These are phyloP conservation scores for Aspergillus sp. DNA, from an alignment of 2,329 filamentous ascomycete genomes.

Conservation along the genomic window DNA sequence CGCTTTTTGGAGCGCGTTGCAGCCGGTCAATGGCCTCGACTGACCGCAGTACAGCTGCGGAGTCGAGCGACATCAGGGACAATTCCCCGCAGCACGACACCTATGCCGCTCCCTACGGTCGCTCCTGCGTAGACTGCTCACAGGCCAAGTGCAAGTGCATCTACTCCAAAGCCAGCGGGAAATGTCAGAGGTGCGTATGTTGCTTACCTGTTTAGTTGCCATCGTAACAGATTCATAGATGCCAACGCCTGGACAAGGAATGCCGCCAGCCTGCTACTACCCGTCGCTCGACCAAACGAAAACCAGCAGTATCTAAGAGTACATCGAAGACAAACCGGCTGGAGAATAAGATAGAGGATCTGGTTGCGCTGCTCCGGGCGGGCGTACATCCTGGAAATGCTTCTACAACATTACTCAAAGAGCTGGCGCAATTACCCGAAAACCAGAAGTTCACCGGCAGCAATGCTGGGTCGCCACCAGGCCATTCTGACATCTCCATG, in stretches of 20 bases:
- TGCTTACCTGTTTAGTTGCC: not conserved
- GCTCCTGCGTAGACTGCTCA: slow-evolving; percentile 26
- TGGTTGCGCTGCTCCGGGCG: slow-evolving; percentile 28
- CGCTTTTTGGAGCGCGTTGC: not conserved
- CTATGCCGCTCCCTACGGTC: slow-evolving; percentile 13
- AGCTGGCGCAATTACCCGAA: not conserved
- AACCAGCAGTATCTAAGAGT: slow-evolving; percentile 2
- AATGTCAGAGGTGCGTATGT: slow-evolving; percentile 14
- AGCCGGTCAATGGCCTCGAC: not conserved
- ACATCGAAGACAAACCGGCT: slow-evolving; percentile 24
- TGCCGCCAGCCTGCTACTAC: slow-evolving; percentile 41
- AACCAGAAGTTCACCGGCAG: not conserved
- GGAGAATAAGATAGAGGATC: slow-evolving; percentile 30
- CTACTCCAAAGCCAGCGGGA: slow-evolving; percentile 3
- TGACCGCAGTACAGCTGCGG: not conserved
- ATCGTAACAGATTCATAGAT: slow-evolving; percentile 30
- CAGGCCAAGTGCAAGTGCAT: slow-evolving; percentile 30
- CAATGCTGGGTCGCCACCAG: not conserved
- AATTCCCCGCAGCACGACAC: slow-evolving; percentile 5
- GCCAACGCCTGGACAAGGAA: slow-evolving; percentile 45
- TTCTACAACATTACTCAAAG: not conserved
- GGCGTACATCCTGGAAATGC: not conserved
- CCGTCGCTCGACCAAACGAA: slow-evolving; percentile 30
- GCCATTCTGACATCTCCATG: not conserved
- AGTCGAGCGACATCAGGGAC: not conserved